Conservation (phyloP, 2,329 filamentous ascomycete genomes). For the Amylocarpus encephaloides region DNA sequence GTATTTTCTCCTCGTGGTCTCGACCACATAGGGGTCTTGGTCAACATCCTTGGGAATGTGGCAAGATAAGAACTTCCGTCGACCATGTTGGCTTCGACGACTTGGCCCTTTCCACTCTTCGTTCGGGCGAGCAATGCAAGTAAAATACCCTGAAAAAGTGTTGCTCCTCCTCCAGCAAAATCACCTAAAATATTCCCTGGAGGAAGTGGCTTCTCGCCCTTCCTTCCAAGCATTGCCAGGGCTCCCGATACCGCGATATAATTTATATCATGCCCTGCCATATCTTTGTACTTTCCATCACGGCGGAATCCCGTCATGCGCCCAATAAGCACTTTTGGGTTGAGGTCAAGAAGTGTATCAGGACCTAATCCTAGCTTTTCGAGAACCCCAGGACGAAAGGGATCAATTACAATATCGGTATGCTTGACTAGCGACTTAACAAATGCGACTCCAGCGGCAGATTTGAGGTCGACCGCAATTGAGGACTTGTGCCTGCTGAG, state of each 20-base stretch:
- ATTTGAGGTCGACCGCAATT: slow-evolving; percentile 74
- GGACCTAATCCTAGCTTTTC: slow-evolving; percentile 79
- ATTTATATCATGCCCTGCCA: slow-evolving; percentile 96
- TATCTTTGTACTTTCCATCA: slow-evolving; percentile 75
- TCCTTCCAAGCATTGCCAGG: slow-evolving; percentile 67
- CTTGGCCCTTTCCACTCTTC: slow-evolving; percentile 65
- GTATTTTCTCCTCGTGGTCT: slow-evolving; percentile 65
- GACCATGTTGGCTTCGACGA: slow-evolving; percentile 96
- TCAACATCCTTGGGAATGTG: slow-evolving; percentile 65
- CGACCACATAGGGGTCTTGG: slow-evolving; percentile 57
- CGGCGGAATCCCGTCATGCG: slow-evolving; percentile 87
- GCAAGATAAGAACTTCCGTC: slow-evolving; percentile 78
- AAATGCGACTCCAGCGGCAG: slow-evolving; percentile 53
- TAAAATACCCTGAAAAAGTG: slow-evolving; percentile 74
- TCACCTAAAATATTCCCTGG: slow-evolving; percentile 83
- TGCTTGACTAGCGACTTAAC: slow-evolving; percentile 56
- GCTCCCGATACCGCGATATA: slow-evolving; percentile 86
- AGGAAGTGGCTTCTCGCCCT: slow-evolving; percentile 63
- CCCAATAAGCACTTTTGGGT: slow-evolving; percentile 72
- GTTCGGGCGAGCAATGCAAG: slow-evolving; percentile 67
- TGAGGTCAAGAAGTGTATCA: slow-evolving; percentile 53
- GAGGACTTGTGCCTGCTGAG: slow-evolving; percentile 77
- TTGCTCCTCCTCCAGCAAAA: slow-evolving; percentile 83
- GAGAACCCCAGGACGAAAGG: slow-evolving; percentile 84
- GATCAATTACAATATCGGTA: slow-evolving; percentile 82